Base-by-base conservation (phyloP, 192 early-diverging fungal genomes). In the Dissophora globulifera region DNA sequence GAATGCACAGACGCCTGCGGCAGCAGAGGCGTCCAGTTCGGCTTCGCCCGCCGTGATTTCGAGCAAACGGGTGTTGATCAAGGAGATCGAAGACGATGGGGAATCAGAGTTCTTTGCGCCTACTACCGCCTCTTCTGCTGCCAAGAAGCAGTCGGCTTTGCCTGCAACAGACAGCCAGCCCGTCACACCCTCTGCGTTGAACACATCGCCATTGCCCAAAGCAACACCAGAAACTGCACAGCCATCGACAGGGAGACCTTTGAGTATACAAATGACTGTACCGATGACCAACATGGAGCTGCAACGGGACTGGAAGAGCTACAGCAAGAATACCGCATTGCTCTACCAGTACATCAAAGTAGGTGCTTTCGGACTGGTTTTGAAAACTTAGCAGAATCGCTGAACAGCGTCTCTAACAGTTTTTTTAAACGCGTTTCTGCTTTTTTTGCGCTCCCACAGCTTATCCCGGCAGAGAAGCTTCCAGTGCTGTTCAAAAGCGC, bases 221-320 rank as follows among this genome's bases (percentile, higher is more conserved):
- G n/a, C n/a, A n/a, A n/a, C n/a, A n/a, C n/a, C n/a, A n/a, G n/a
- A n/a, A n/a, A n/a, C n/a, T n/a, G n/a, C n/a, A n/a, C n/a, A n/a
- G n/a, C n/a, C n/a, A 7, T 17, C 56, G 33, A 52, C 2, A 10
- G 30, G 13, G 8, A 48, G 3, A 27, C 52, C 27, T 4, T n/a
- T 10, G 16, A 49, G 11, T 6, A 26, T 50, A 2, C 41, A 68
- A 1, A 54, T 83, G 43, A 54, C 60, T 5, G 40, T 60, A 23
- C 88, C 89, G 12, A 78, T 50, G n/a, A 89, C 85, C 13, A 86
- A 87, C 50, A 82, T 78, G 62, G 92, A 93, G 49, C 92, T 93
- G 63, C 87, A 92, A 53, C 75, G 89, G 8, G 88, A 91, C 50
- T 93, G 91, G 90, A 89, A 87, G 58, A 82, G 79, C 49, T 80